Evolutionary conservation across 257 asterid genomes (phyloP).

Genomic region (Cruciata laevipes): DNA sequence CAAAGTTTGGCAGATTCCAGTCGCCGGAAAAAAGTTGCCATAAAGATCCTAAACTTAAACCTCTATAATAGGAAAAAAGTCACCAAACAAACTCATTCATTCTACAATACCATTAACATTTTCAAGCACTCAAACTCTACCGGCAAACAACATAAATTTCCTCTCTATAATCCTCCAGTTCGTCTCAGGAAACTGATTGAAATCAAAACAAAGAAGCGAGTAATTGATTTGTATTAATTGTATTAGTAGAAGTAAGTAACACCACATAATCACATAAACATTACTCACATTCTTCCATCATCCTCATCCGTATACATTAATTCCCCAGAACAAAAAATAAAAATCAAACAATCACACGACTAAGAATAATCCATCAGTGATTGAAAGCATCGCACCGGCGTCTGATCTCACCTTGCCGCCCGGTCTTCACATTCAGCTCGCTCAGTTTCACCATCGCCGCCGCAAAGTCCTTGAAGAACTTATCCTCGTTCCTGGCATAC

Average conservation of each 20-base stretch:
- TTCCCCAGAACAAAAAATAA: neutral
- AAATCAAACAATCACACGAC: neutral
- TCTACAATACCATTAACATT: too few species aligned
- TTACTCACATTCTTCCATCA: neutral
- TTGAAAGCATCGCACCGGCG: conserved; percentile 86
- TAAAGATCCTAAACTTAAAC: too few species aligned
- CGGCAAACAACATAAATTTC: too few species aligned
- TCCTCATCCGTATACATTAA: neutral
- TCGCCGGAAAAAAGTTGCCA: neutral
- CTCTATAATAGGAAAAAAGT: too few species aligned
- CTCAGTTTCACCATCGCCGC: conserved; percentile 83
- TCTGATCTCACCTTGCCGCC: conserved; percentile 71
- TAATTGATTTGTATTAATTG: neutral
- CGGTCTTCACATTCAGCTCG: conserved; percentile 52
- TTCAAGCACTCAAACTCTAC: too few species aligned
- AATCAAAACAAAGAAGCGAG: neutral
- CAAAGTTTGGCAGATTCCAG: neutral
- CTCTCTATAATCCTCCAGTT: neutral
- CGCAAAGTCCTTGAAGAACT: conserved; percentile 65
- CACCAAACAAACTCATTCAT: too few species aligned
- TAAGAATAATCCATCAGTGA: conserved; percentile 20
- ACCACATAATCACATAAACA: neutral
- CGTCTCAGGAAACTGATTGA: neutral
- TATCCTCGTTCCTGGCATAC: conserved; percentile 48
- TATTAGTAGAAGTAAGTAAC: conserved; percentile 3